Percentiles rank a stretch among this genome's conserved stretches.
These are phyloP conservation scores for Moesziomyces sp. DNA, from an alignment of 1,284 basidiomycete genomes.

Conservation along the genomic window DNA sequence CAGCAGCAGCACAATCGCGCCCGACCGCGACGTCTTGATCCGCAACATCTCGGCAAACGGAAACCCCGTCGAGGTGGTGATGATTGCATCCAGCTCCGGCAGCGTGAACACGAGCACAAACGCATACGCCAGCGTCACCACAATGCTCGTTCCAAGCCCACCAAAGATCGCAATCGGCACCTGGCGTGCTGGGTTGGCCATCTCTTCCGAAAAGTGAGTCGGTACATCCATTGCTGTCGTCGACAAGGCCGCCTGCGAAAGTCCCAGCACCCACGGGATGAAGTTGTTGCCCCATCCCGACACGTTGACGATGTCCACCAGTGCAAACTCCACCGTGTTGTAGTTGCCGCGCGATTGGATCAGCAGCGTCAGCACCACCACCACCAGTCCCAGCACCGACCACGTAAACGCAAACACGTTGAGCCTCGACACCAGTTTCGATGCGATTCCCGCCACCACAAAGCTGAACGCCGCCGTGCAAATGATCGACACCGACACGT, in stretches of 20 bases:
- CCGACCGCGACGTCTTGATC: slow-evolving; percentile 19
- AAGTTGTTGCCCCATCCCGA: slow-evolving; percentile 31
- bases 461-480: slow-evolving; percentile 6
- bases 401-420: slow-evolving; percentile 32
- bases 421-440: slow-evolving; percentile 14
- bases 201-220: slow-evolving; percentile 38
- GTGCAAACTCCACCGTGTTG: slow-evolving; percentile 30
- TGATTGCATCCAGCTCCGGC: slow-evolving; percentile 13
- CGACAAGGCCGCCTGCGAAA: slow-evolving; percentile 30
- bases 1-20: slow-evolving; percentile 30
- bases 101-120: slow-evolving; percentile 36
- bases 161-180: slow-evolving; percentile 31
- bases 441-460: slow-evolving; percentile 9
- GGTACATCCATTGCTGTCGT: slow-evolving; percentile 32
- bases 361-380: slow-evolving; percentile 20
- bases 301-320: slow-evolving; percentile 30
- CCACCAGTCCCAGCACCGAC: slow-evolving; percentile 22
- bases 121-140: slow-evolving; percentile 21
- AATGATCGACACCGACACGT: slow-evolving; percentile 11
- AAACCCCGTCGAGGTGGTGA: slow-evolving; percentile 31
- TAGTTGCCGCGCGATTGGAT: slow-evolving; percentile 26
- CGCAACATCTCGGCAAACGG: slow-evolving; percentile 34
- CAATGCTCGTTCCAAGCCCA: slow-evolving; percentile 12
- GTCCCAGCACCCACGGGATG: slow-evolving; percentile 27
- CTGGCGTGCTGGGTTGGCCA: slow-evolving; percentile 17